phyloP scores from a whole-genome alignment of 495 filamentous ascomycete species.

The Cercophora sp. region DNA sequence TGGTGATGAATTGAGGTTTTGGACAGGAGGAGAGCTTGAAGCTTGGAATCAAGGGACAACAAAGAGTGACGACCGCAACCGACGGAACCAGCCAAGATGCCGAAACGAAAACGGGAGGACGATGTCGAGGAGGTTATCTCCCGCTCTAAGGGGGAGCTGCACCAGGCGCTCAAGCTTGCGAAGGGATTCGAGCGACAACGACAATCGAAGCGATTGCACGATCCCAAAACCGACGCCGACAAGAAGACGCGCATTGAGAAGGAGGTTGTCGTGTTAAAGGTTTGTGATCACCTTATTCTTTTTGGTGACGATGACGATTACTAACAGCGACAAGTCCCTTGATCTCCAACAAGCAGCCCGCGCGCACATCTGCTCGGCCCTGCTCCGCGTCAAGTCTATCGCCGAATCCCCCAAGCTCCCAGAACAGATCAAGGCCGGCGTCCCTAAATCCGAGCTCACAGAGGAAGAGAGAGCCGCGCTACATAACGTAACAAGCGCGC shows the following conservation, averaged over 20 bases:
- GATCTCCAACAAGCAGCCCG: conserved; percentile 63
- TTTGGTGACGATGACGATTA: not conserved
- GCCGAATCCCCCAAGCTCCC: conserved; percentile 47
- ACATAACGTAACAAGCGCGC: conserved; percentile 72
- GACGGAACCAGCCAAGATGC: conserved; percentile 27
- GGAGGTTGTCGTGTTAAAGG: conserved; percentile 76
- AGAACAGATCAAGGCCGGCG: conserved; percentile 47
- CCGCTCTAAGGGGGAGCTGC: conserved; percentile 56
- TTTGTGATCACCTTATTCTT: conserved; percentile 28
- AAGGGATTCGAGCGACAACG: conserved; percentile 91
- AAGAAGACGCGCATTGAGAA: conserved; percentile 57
- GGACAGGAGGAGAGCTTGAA: too few relatives aligned
- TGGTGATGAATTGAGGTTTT: not conserved
- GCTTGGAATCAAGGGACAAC: not conserved
- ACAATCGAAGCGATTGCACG: conserved; percentile 69
- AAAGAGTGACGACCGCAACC: conserved; percentile 20
- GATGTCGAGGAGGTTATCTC: conserved; percentile 51
- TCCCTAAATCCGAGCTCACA: conserved; percentile 43
- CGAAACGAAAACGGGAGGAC: conserved; percentile 44
- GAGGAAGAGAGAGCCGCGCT: conserved; percentile 44
- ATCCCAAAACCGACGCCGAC: conserved; percentile 51
- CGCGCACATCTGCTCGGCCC: conserved; percentile 67
- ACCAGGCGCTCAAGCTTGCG: conserved; percentile 68
- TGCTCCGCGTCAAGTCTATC: conserved; percentile 70
- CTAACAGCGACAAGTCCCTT: conserved; percentile 36